These are phyloP conservation scores for Avena atlantica DNA, from an alignment of 176 grass and related monocot species.

Conservation along the genomic window DNA sequence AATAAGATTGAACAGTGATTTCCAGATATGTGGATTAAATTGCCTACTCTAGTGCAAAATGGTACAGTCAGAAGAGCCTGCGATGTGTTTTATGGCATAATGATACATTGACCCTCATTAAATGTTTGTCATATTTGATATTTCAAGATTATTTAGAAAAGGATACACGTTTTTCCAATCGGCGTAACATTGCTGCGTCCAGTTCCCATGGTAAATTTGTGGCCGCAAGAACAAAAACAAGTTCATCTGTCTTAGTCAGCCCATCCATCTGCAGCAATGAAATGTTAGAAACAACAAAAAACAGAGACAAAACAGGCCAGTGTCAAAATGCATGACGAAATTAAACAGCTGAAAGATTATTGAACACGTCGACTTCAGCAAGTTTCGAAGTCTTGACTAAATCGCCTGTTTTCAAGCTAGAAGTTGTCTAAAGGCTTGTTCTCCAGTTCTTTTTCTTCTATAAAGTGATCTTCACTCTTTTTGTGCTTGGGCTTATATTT, in stretches of 20 bases:
- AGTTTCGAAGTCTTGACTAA: neutral
- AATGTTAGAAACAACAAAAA: constrained; percentile 34
- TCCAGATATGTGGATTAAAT: neutral
- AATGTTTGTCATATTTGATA: neutral
- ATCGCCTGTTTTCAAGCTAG: neutral
- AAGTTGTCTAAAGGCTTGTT: neutral
- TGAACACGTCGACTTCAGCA: constrained; percentile 1
- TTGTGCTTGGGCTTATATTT: neutral
- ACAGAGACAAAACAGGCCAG: neutral
- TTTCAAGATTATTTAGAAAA: constrained; percentile 10
- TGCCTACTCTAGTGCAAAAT: neutral
- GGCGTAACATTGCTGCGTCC: constrained; percentile 85
- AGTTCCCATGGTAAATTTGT: constrained; percentile 98
- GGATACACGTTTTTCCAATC: constrained; percentile 93
- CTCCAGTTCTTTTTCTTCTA: neutral
- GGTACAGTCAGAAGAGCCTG: neutral
- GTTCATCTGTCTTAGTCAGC: constrained; percentile 84
- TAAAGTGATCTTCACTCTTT: constrained; percentile 15
- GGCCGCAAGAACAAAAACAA: constrained; percentile 94
- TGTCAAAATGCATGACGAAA: neutral
- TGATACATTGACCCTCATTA: neutral
- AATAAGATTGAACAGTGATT: neutral
- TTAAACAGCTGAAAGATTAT: constrained; percentile 21
- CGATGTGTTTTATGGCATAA: neutral
- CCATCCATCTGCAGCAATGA: constrained; percentile 83